Conservation (phyloP, 805 yeast species). For the Ogataea henricii region DNA sequence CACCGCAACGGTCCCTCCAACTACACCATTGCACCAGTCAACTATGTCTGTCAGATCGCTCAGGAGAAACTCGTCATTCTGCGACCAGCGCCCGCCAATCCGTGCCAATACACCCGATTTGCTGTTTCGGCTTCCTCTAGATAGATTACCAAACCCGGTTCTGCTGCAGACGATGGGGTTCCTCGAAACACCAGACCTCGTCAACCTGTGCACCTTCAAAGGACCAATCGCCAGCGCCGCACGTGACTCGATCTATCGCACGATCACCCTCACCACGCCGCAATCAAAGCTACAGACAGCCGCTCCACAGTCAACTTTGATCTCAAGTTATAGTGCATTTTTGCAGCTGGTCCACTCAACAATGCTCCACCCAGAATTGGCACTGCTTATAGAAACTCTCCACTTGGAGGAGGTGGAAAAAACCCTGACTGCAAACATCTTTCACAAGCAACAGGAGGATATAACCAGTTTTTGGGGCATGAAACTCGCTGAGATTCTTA, state of each 20-base stretch:
- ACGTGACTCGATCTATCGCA: conserved; percentile 9
- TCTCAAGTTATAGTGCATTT: conserved; percentile 16
- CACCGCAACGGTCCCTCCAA: too few species aligned
- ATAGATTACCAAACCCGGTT: neutral
- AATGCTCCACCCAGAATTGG: conserved; percentile 15
- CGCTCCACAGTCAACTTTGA: conserved; percentile 3
- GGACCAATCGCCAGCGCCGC: neutral
- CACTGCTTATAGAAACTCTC: conserved; percentile 13
- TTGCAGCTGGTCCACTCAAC: conserved; percentile 22
- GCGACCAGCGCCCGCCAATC: neutral
- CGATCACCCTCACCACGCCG: conserved; percentile 13
- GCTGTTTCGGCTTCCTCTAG: conserved; percentile 3
- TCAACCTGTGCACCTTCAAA: conserved; percentile 1
- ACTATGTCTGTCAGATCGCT: conserved; percentile 7
- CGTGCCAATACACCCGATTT: neutral
- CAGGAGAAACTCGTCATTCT: conserved; percentile 5
- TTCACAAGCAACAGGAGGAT: neutral
- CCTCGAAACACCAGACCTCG: conserved; percentile 8
- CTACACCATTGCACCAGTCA: neutral
- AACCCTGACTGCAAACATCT: conserved; percentile 5
- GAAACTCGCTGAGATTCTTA: conserved; percentile 10
- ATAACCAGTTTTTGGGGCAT: conserved; percentile 3
- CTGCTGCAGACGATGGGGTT: neutral
- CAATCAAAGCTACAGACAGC: conserved; percentile 1
- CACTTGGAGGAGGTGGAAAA: conserved; percentile 20